phyloP scores from a whole-genome alignment of 257 asterid genomes.

The Scutellaria barbata region DNA sequence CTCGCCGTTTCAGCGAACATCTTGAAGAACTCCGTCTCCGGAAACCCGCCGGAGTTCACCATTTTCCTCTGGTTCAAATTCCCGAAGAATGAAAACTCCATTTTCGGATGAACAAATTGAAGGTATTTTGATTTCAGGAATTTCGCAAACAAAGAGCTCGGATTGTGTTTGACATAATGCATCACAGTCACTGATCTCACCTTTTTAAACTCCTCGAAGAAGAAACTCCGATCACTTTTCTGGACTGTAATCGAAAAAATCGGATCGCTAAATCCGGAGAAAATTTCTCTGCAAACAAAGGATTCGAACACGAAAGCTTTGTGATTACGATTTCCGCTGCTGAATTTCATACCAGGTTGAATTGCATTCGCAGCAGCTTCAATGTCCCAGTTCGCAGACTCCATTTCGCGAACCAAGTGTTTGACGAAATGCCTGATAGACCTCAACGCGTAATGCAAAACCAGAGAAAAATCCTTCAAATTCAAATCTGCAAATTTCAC shows the following conservation, averaged over 20 bases:
- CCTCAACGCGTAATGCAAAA: slow-evolving; percentile 62
- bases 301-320: slow-evolving; percentile 68
- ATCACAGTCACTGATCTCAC: slow-evolving; percentile 49
- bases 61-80: slow-evolving; percentile 69
- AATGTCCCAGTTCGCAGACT: slow-evolving; percentile 69
- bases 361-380: slow-evolving; percentile 68
- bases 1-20: slow-evolving; percentile 83
- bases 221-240: slow-evolving; percentile 43
- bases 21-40: slow-evolving; percentile 77
- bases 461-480: slow-evolving; percentile 59
- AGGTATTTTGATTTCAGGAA: slow-evolving; percentile 75
- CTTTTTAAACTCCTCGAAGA: slow-evolving; percentile 61
- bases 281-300: slow-evolving; percentile 64
- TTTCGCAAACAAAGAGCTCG: slow-evolving; percentile 57
- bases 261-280: slow-evolving; percentile 55
- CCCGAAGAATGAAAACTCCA: slow-evolving; percentile 87
- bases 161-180: slow-evolving; percentile 59
- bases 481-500: slow-evolving; percentile 53
- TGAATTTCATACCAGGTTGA: slow-evolving; percentile 47
- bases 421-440: slow-evolving; percentile 72
- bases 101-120: slow-evolving; percentile 74
- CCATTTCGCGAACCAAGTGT: slow-evolving; percentile 69
- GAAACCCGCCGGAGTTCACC: slow-evolving; percentile 74
- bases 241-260: slow-evolving; percentile 35
- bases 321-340: slow-evolving; percentile 54